Conservation (phyloP, 176 grass and related monocot genomes). For the Eremochloa ophiuroides region DNA sequence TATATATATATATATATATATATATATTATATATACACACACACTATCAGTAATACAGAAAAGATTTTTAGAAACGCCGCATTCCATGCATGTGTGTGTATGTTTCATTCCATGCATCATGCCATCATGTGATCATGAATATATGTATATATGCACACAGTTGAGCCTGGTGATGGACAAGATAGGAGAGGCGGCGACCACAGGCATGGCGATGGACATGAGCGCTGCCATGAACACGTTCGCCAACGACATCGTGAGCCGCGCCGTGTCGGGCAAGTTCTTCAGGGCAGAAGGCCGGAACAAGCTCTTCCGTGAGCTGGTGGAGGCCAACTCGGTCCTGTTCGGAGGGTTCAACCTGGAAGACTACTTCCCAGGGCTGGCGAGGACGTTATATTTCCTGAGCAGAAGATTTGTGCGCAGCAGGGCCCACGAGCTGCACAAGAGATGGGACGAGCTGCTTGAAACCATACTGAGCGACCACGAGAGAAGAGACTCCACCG, state of each 20-base stretch:
- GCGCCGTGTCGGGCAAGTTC: background rate
- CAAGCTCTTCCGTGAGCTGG: constrained; percentile 33
- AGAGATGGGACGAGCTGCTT: background rate
- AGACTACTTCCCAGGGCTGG: constrained; percentile 22
- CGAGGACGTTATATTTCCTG: background rate
- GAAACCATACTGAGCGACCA: background rate
- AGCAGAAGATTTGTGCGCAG: background rate
- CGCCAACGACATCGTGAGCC: constrained; percentile 13
- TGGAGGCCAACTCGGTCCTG: background rate
- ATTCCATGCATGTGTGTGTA: too few species aligned
- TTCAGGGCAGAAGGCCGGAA: background rate
- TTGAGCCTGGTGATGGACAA: too few species aligned
- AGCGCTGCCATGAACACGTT: constrained; percentile 22
- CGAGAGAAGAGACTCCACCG: background rate
- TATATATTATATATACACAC: too few species aligned
- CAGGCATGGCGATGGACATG: constrained; percentile 20
- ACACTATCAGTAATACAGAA: too few species aligned
- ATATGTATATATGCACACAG: too few species aligned
- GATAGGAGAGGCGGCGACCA: too few species aligned
- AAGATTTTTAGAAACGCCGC: too few species aligned
- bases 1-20: too few species aligned
- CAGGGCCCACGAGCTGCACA: background rate
- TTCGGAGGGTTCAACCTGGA: background rate
- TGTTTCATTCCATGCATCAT: too few species aligned
- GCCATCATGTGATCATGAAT: too few species aligned